Evolutionary conservation across 1,284 basidiomycete genomes (phyloP).

Genomic region (Austroboletus niveus): DNA sequence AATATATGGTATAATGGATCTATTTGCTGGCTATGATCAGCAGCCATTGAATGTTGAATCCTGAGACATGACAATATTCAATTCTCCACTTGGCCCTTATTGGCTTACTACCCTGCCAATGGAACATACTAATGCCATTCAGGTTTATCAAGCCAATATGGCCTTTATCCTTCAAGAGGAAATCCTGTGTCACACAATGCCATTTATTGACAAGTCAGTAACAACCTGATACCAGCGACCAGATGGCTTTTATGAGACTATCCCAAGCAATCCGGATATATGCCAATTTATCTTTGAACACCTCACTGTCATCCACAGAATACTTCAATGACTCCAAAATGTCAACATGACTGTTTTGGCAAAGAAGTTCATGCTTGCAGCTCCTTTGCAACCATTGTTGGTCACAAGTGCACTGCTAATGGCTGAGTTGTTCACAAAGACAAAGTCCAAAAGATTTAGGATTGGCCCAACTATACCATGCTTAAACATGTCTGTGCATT

Average conservation of each 20-base stretch:
- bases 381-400: constrained; percentile 19
- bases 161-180: constrained; percentile 3
- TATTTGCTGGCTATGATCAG: constrained; percentile 11
- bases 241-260: neutral
- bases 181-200: neutral
- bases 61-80: too few relatives aligned
- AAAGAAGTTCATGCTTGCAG: constrained; percentile 28
- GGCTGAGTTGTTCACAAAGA: constrained; percentile 6
- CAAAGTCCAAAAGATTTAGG: too few relatives aligned
- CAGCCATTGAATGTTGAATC: constrained; percentile 5
- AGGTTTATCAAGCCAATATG: too few relatives aligned
- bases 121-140: too few relatives aligned
- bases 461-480: too few relatives aligned
- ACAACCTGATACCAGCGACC: too few relatives aligned
- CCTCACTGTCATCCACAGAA: too few relatives aligned
- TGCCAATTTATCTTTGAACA: too few relatives aligned
- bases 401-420: constrained; percentile 28
- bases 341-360: constrained; percentile 30
- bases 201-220: neutral
- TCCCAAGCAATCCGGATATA: constrained; percentile 8
- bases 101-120: too few relatives aligned
- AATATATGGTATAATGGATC: constrained; percentile 14
- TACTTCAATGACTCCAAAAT: too few relatives aligned
- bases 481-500: too few relatives aligned
- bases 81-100: too few relatives aligned